Evolutionary conservation across 1,284 basidiomycete species (phyloP).

Genomic region (Apiotrichum siamense): DNA sequence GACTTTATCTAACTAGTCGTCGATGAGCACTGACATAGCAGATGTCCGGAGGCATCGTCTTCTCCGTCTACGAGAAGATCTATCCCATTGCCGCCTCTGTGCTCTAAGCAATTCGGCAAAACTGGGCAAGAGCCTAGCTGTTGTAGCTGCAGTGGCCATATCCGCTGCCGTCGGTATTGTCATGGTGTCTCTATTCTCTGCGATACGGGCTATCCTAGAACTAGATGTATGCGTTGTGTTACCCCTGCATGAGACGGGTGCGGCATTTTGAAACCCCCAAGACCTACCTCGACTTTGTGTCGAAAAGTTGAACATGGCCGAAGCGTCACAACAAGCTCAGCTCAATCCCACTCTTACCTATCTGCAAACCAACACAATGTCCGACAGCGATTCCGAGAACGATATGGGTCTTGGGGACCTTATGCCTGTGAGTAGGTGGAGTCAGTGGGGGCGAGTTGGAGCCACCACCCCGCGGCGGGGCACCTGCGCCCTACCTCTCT

Average conservation of each 20-base stretch:
- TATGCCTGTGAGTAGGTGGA: conserved; percentile 44
- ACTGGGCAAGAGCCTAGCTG: too few relatives aligned
- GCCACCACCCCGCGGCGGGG: neutral
- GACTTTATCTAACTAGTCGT: too few relatives aligned
- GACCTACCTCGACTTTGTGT: too few relatives aligned
- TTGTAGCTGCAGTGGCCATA: neutral
- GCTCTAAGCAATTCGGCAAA: neutral
- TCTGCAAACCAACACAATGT: neutral
- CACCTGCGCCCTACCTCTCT: neutral
- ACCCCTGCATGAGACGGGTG: too few relatives aligned
- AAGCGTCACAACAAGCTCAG: too few relatives aligned
- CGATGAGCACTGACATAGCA: conserved; percentile 34
- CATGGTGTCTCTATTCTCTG: too few relatives aligned
- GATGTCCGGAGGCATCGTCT: conserved; percentile 91
- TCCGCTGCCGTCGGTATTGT: neutral
- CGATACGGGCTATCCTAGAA: too few relatives aligned
- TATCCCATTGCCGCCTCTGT: conserved; percentile 35
- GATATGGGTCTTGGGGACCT: conserved; percentile 44
- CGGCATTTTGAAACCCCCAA: too few relatives aligned
- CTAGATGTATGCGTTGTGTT: too few relatives aligned
- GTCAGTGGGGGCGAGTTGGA: too few relatives aligned
- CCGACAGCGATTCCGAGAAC: conserved; percentile 20
- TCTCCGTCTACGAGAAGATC: conserved; percentile 74
- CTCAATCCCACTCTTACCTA: too few relatives aligned
- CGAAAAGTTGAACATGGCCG: too few relatives aligned